Percentiles rank a stretch among this genome's conserved stretches.
These are phyloP conservation scores for Microcyclosporella mali DNA, from an alignment of 2,329 filamentous ascomycete species.

Conservation along the genomic window DNA sequence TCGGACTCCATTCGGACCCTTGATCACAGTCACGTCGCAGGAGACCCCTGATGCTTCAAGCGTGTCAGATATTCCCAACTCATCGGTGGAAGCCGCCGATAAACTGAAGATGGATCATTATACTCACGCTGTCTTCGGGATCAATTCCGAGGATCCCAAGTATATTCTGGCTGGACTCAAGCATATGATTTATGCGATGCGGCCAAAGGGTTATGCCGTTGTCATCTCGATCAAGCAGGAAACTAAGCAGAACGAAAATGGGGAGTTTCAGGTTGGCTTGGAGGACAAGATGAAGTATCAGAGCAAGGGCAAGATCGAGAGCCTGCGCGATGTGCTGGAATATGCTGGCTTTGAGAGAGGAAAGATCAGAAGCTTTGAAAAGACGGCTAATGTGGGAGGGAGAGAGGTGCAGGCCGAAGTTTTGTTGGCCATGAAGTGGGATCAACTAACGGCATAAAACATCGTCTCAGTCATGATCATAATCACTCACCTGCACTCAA, in stretches of 20 bases:
- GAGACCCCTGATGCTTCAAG: slow-evolving; percentile 4
- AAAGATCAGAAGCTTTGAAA: slow-evolving; percentile 20
- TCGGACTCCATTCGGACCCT: slow-evolving; percentile 22
- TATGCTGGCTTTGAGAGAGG: slow-evolving; percentile 27
- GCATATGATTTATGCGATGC: slow-evolving; percentile 21
- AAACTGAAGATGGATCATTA: slow-evolving; percentile 23
- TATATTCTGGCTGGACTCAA: slow-evolving; percentile 21
- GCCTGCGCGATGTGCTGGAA: slow-evolving; percentile 21
- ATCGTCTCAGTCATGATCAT: no score
- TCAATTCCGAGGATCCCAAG: slow-evolving; percentile 21
- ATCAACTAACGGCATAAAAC: slow-evolving; percentile 22
- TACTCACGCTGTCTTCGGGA: slow-evolving; percentile 23
- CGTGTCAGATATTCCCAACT: slow-evolving; percentile 12
- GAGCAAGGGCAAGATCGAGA: slow-evolving; percentile 17
- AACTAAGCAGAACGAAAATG: slow-evolving; percentile 10
- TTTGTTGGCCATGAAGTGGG: slow-evolving; percentile 26
- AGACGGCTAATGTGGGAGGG: slow-evolving; percentile 16
- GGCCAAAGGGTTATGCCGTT: slow-evolving; percentile 24
- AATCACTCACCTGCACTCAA: background rate
- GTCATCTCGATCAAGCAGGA: slow-evolving; percentile 21
- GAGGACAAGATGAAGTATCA: slow-evolving; percentile 25
- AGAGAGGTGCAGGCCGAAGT: slow-evolving; percentile 22
- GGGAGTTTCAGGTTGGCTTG: slow-evolving; percentile 16
- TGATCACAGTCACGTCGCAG: slow-evolving; percentile 20
- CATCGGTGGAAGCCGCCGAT: slow-evolving; percentile 11